phyloP scores from a whole-genome alignment of 139 green algal species.

The Trebouxia sp. region DNA sequence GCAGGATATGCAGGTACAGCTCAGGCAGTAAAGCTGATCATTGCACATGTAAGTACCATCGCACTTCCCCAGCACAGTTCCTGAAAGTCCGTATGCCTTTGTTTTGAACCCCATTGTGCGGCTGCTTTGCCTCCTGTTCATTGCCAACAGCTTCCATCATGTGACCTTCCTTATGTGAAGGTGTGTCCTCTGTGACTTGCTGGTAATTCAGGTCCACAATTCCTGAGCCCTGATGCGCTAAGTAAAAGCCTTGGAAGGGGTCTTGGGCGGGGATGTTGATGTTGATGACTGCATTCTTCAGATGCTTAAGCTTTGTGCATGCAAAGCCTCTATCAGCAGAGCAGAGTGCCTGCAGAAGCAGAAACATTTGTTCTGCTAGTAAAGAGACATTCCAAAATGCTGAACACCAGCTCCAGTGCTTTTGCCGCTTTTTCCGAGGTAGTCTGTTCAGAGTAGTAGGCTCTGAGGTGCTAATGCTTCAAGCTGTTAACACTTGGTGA shows the following conservation, averaged over 20 bases:
- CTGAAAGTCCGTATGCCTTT: background rate
- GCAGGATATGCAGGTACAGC: no score
- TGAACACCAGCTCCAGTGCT: no score
- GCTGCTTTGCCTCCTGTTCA: background rate
- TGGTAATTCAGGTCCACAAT: slow-evolving; percentile 16
- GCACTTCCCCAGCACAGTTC: background rate
- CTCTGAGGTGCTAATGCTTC: no score
- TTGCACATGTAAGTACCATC: background rate
- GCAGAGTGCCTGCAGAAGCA: background rate
- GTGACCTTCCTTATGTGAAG: background rate
- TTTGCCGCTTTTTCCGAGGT: no score
- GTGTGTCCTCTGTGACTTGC: background rate
- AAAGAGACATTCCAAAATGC: no score
- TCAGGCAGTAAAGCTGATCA: no score
- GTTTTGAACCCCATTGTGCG: background rate
- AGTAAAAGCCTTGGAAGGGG: slow-evolving; percentile 17
- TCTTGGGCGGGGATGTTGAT: slow-evolving; percentile 11
- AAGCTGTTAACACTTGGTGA: no score
- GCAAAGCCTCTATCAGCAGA: background rate
- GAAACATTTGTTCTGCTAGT: background rate
- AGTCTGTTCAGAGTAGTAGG: no score
- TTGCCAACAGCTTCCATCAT: background rate
- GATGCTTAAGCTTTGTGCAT: background rate
- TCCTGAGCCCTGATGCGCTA: background rate
- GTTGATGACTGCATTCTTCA: background rate